Percentiles rank a stretch among this genome's conserved stretches.
phyloP scores from a whole-genome alignment of 306 rosid genomes.

The Ormosia emarginata region DNA sequence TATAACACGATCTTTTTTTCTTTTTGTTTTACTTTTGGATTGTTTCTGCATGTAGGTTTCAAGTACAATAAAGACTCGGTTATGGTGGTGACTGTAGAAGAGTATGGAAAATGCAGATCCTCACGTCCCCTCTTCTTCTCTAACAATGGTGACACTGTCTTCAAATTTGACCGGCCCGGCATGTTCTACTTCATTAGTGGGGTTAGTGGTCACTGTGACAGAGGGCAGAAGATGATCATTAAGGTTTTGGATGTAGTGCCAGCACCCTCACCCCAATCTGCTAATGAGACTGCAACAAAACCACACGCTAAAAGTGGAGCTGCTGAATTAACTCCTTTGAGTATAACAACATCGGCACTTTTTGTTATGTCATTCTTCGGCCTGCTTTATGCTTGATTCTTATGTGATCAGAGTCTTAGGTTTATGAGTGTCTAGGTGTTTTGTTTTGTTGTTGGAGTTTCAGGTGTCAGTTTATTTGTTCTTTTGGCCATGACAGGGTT shows the following conservation, averaged over 20 bases:
- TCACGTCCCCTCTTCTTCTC: slow-evolving; percentile 61
- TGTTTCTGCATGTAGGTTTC: slow-evolving; percentile 41
- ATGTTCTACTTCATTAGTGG: slow-evolving; percentile 90
- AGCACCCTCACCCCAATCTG: slow-evolving; percentile 33
- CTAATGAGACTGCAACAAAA: slow-evolving; percentile 3
- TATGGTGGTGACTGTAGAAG: slow-evolving; percentile 69
- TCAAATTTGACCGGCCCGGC: slow-evolving; percentile 50
- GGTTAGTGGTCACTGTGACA: slow-evolving; percentile 64
- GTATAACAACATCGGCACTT: slow-evolving; percentile 2
- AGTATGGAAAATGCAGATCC: slow-evolving; percentile 57
- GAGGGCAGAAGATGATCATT: slow-evolving; percentile 68
- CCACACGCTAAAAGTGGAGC: slow-evolving; percentile 16
- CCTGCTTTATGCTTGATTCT: slow-evolving; percentile 26
- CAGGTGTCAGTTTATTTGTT: not conserved
- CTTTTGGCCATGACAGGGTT: not conserved
- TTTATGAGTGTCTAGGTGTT: not conserved
- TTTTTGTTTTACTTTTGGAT: not conserved
- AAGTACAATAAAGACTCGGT: slow-evolving; percentile 69
- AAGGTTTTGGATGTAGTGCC: slow-evolving; percentile 57
- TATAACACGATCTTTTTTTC: not conserved
- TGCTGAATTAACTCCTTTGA: slow-evolving; percentile 4
- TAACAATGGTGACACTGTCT: slow-evolving; percentile 51
- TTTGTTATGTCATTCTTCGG: slow-evolving; percentile 6
- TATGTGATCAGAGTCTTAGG: not conserved
- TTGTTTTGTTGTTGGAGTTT: not conserved